phyloP scores from a whole-genome alignment of 345 rosid species.

The Nasturtium officinale region DNA sequence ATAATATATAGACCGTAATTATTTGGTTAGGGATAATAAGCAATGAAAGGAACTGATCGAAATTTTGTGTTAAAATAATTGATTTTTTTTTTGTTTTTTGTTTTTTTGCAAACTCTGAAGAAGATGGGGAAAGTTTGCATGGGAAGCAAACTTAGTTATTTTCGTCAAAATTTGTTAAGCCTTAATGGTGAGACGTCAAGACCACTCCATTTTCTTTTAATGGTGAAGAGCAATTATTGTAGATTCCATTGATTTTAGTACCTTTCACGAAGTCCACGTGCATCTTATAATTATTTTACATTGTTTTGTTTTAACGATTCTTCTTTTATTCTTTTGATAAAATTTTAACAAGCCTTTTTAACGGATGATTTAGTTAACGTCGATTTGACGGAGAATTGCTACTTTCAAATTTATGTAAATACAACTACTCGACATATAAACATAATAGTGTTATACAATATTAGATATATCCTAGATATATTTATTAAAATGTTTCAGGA shows the following conservation, averaged over 20 bases:
- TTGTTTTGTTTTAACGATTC: neutral
- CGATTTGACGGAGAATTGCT: too few relatives aligned
- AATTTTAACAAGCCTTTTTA: neutral
- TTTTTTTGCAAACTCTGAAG: conserved; percentile 25
- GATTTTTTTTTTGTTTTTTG: neutral
- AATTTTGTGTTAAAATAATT: neutral
- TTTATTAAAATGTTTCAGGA: neutral
- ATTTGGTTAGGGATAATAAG: neutral
- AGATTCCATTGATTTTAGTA: neutral
- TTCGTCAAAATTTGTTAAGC: conserved; percentile 44
- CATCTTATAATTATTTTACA: neutral
- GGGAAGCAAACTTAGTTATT: conserved; percentile 46
- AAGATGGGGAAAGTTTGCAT: conserved; percentile 43
- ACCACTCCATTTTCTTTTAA: conserved; percentile 31
- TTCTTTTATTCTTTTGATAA: neutral
- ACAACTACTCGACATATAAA: too few relatives aligned
- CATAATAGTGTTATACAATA: too few relatives aligned
- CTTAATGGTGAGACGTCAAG: conserved; percentile 45
- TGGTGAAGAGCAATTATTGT: conserved; percentile 17
- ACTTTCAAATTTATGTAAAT: too few relatives aligned
- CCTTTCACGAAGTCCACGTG: neutral
- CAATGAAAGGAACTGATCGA: neutral
- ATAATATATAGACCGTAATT: neutral
- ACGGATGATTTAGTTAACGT: too few relatives aligned
- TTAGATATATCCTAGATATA: too few relatives aligned